Evolutionary conservation across 805 yeast genomes (phyloP).

Genomic region (Yamadazyma sp.): DNA sequence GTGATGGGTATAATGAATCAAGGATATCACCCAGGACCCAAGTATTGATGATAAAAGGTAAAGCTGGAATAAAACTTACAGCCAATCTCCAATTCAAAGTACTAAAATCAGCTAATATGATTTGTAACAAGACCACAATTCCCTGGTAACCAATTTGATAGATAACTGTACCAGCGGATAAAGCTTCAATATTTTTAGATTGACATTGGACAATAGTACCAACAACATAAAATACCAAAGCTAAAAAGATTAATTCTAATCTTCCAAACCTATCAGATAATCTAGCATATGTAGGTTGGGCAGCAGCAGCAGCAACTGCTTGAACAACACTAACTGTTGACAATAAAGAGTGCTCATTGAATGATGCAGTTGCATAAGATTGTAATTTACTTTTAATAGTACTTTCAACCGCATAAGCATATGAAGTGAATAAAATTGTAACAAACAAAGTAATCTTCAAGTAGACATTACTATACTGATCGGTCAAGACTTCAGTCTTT

Average conservation of each 20-base stretch:
- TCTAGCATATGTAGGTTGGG: constrained; percentile 63
- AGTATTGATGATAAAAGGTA: constrained; percentile 73
- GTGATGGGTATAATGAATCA: constrained; percentile 35
- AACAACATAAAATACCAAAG: constrained; percentile 53
- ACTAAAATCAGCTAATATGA: constrained; percentile 65
- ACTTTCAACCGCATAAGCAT: constrained; percentile 40
- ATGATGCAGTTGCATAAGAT: constrained; percentile 54
- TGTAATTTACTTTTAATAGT: constrained; percentile 25
- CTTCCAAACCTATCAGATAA: constrained; percentile 69
- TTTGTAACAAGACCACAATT: constrained; percentile 50
- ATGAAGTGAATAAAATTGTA: constrained; percentile 52
- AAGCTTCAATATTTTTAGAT: constrained; percentile 53
- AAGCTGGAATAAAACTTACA: constrained; percentile 61
- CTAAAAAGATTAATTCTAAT: constrained; percentile 44
- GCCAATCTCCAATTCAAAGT: constrained; percentile 68
- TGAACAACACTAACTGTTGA: constrained; percentile 59
- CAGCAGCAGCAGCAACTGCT: constrained; percentile 62
- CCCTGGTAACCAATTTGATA: constrained; percentile 59
- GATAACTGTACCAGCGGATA: constrained; percentile 62
- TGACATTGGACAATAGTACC: constrained; percentile 66
- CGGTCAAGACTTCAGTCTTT: constrained; percentile 52
- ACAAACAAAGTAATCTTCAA: constrained; percentile 43
- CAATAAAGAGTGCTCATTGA: constrained; percentile 49
- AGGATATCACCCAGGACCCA: constrained; percentile 70
- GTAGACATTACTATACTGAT: constrained; percentile 38